phyloP scores from a whole-genome alignment of 176 grass and related monocot genomes.

The Triticum turgidum region DNA sequence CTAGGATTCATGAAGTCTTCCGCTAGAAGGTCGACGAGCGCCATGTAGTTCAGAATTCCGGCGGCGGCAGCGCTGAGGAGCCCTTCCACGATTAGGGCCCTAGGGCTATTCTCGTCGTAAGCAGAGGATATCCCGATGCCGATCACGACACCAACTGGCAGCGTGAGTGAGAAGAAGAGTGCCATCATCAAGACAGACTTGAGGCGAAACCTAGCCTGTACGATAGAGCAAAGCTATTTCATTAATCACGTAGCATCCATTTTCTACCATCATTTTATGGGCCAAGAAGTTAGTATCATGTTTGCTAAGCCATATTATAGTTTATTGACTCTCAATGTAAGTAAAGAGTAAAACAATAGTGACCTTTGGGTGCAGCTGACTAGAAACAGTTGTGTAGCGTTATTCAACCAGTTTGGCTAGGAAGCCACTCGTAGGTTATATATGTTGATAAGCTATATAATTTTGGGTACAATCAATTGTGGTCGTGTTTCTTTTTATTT shows the following conservation, averaged over 20 bases:
- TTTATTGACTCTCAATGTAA: neutral
- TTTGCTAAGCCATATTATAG: neutral
- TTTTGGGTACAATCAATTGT: too few species aligned
- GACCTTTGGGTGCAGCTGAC: too few species aligned
- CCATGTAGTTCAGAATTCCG: constrained; percentile 75
- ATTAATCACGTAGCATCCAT: neutral
- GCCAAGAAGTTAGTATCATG: neutral
- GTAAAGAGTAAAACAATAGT: neutral
- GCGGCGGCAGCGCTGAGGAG: constrained; percentile 34
- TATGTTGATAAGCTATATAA: too few species aligned
- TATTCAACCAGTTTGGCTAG: too few species aligned
- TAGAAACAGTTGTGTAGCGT: too few species aligned
- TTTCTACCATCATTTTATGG: neutral
- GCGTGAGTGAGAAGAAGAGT: constrained; percentile 64
- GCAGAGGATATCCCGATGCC: constrained; percentile 58
- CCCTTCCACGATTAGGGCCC: constrained; percentile 62
- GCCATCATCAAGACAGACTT: constrained; percentile 44
- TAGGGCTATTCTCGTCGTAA: constrained; percentile 70
- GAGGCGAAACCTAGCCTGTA: constrained; percentile 52
- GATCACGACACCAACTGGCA: constrained; percentile 50
- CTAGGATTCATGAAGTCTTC: constrained; percentile 64
- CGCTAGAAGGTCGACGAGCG: constrained; percentile 56
- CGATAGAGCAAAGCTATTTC: neutral
- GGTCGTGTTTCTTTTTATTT: too few species aligned
- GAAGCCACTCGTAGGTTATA: too few species aligned